Evolutionary conservation across 352 stramenopile genomes (phyloP), one percentile per base, ranked within the genome.

Genomic region (Thraustochytrium sp.): DNA sequence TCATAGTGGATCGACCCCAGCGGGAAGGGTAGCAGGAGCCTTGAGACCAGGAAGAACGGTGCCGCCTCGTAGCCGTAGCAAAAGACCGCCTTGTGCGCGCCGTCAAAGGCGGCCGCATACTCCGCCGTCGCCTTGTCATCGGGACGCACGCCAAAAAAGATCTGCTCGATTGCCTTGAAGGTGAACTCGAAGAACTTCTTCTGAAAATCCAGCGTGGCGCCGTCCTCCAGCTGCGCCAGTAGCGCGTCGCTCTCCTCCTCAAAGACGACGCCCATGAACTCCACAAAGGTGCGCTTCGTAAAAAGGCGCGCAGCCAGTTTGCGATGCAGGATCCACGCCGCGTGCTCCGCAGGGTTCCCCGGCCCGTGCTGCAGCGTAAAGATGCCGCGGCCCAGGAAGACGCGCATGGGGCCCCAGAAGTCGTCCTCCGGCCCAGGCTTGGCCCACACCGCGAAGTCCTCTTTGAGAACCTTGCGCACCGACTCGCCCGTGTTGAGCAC

Each of bases 261-360:
- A 46, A 72, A 72, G 5, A 31, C 46, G 26, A 16, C 36, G 8
- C 21, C 36, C 75, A 84, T 84, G 26, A 62, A 21, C 11, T 62
- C 34, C 5, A 51, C 36, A 84, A 84, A 76, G 59, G 16, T 84
- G 31, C 34, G 18, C 13, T 80, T 84, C 5, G 75, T 84, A 37
- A 84, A 84, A 13, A 84, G 11, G n/a, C 84, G 85, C 0, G 75
- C 85, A 13, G 55, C 61, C 1, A 40, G 8, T 36, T 84, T 84
- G 29, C 75, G 55, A 9, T 84, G 75, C 34, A 37, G 9, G 29
- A 38, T 11, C 75, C 75, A 84, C 49, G 59, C 4, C 42, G 21
- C 26, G 75, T 84, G 53, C 37, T 84, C 75, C 18, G 21, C 59
- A 0, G 75, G 49, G n/a, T 68, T 5, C 13, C 84, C n/a, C 18